Evolutionary conservation across 805 yeast genomes (phyloP).

Genomic region (Cyberlindnera euphorbiae): DNA sequence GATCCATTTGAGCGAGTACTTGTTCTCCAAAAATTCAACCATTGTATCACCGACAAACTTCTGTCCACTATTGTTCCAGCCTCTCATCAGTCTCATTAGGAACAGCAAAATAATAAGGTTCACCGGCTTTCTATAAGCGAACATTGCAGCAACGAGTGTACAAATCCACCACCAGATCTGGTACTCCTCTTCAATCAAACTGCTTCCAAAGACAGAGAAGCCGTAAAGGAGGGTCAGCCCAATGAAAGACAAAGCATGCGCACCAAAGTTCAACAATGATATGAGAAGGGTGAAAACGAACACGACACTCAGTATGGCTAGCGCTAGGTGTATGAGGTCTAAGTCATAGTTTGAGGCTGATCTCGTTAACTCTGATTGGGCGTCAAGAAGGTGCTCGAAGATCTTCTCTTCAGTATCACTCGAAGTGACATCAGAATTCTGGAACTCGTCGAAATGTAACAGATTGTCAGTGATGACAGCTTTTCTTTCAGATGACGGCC

Average conservation of each 20-base stretch:
- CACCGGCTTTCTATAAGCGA: conserved; percentile 11
- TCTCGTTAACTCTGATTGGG: conserved; percentile 49
- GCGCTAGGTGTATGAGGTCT: conserved; percentile 35
- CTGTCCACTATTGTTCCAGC: conserved; percentile 91
- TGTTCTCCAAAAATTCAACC: conserved; percentile 35
- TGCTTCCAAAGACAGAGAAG: conserved; percentile 71
- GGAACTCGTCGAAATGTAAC: conserved; percentile 46
- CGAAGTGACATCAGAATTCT: conserved; percentile 31
- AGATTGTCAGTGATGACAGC: conserved; percentile 50
- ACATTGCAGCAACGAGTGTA: conserved; percentile 16
- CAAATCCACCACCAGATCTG: conserved; percentile 89
- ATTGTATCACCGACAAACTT: conserved; percentile 57
- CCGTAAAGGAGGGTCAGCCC: conserved; percentile 37
- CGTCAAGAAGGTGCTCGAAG: conserved; percentile 16
- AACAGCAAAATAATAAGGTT: conserved; percentile 15
- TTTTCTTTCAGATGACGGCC: conserved; percentile 34
- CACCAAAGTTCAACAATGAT: conserved; percentile 4
- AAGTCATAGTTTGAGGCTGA: conserved; percentile 74
- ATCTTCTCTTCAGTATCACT: conserved; percentile 12
- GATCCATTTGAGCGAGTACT: conserved; percentile 41
- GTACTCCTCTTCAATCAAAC: conserved; percentile 92
- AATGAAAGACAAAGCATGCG: conserved; percentile 6
- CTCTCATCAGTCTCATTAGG: conserved; percentile 56
- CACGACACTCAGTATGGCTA: conserved; percentile 21
- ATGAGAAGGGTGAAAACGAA: conserved; percentile 5